These are phyloP conservation scores for Blastobotrys elegans DNA, from an alignment of 1,139 yeast species.

Conservation along the genomic window DNA sequence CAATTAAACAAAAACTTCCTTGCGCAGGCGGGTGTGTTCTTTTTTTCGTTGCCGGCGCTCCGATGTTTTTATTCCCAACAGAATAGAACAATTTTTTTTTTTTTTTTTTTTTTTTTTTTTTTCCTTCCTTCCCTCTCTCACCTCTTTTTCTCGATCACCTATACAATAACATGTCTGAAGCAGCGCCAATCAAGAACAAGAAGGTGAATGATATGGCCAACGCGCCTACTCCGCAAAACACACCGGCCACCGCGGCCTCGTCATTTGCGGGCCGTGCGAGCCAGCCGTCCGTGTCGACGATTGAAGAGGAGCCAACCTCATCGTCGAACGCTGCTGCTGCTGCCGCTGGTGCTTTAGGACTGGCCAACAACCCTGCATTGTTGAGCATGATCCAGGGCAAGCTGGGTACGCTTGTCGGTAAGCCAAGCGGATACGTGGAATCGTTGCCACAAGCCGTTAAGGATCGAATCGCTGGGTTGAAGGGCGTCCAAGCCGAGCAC, in stretches of 20 bases:
- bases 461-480: slow-evolving; percentile 74
- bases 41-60: not conserved
- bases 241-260: slow-evolving; percentile 85
- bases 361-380: slow-evolving; percentile 71
- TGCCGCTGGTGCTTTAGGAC: slow-evolving; percentile 39
- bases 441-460: slow-evolving; percentile 70
- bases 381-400: slow-evolving; percentile 88
- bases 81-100: not conserved
- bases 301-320: slow-evolving; percentile 51
- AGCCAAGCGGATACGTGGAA: slow-evolving; percentile 81
- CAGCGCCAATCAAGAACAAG: slow-evolving; percentile 61
- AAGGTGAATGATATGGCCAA: slow-evolving; percentile 72
- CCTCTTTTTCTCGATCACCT: not conserved
- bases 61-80: not conserved
- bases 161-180: slow-evolving; percentile 16
- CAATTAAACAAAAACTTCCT: no score
- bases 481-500: slow-evolving; percentile 78
- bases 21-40: no score
- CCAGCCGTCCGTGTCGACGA: slow-evolving; percentile 68
- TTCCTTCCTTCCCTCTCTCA: not conserved
- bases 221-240: slow-evolving; percentile 99
- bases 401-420: slow-evolving; percentile 77
- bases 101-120: slow-evolving; percentile 2
- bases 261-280: slow-evolving; percentile 62
- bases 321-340: slow-evolving; percentile 10